A percentile compares a stretch with the other conserved stretches of the same genome.
phyloP scores from a whole-genome alignment of 164 flowering plant species.

The Chimonanthus salicifolius region DNA sequence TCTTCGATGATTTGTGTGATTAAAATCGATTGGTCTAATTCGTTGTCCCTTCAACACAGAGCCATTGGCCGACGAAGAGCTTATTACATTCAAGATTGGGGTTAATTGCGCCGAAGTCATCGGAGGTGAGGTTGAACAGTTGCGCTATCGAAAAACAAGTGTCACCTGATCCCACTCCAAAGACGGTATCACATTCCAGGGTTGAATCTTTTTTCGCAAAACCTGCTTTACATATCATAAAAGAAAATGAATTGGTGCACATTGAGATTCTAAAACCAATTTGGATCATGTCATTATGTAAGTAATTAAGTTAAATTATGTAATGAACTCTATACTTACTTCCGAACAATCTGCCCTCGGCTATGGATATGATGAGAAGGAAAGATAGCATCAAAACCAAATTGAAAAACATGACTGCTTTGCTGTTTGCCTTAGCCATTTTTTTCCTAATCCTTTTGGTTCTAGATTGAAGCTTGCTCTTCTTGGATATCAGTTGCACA shows the following conservation, averaged over 20 bases:
- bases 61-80: conserved; percentile 25
- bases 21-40: not conserved
- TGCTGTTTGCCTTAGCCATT: conserved; percentile 3
- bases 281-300: too few species aligned
- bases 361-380: conserved; percentile 7
- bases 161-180: conserved; percentile 12
- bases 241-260: too few species aligned
- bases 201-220: not conserved
- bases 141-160: conserved; percentile 17
- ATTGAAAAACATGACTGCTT: conserved; percentile 4
- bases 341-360: conserved; percentile 1
- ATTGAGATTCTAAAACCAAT: too few species aligned
- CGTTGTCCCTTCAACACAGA: conserved; percentile 14
- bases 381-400: conserved; percentile 2
- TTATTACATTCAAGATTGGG: conserved; percentile 16
- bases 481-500: not conserved
- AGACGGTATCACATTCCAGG: conserved; percentile 2
- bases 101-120: conserved; percentile 5
- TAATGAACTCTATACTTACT: too few species aligned
- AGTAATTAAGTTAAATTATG: too few species aligned
- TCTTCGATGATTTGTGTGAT: not conserved
- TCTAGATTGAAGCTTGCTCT: not conserved
- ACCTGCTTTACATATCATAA: not conserved
- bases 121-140: conserved; percentile 14
- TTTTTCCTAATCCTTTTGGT: not conserved